Evolutionary conservation across 2,329 filamentous ascomycete genomes (phyloP).

Genomic region (Sclerotinia subarctica): DNA sequence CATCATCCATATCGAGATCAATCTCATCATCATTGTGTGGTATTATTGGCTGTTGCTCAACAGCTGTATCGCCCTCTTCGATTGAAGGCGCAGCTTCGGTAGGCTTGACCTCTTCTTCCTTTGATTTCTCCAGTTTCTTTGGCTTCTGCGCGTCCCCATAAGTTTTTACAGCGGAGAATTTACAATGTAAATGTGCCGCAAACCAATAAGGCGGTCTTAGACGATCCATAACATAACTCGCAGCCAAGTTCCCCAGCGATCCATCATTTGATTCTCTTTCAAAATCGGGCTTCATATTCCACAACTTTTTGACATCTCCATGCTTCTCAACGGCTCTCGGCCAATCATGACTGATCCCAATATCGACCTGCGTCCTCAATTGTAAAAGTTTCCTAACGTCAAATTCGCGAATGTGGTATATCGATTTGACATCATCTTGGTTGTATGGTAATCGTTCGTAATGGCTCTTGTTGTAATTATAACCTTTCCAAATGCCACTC

Average conservation of each 20-base stretch:
- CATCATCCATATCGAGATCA: conserved; percentile 62
- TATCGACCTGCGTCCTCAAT: conserved; percentile 80
- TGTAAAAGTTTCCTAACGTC: conserved; percentile 89
- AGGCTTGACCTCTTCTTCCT: conserved; percentile 17
- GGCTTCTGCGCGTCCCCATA: conserved; percentile 41
- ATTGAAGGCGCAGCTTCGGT: not conserved
- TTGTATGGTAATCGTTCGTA: conserved; percentile 84
- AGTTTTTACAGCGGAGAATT: conserved; percentile 69
- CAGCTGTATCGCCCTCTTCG: not conserved
- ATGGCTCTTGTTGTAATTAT: conserved; percentile 81
- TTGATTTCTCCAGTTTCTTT: conserved; percentile 22
- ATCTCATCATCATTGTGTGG: conserved; percentile 65
- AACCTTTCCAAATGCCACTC: conserved; percentile 93
- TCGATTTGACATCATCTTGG: conserved; percentile 68
- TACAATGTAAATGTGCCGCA: conserved; percentile 87
- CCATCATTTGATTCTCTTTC: conserved; percentile 71
- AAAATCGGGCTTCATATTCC: conserved; percentile 71
- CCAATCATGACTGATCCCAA: conserved; percentile 96
- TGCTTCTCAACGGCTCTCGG: conserved; percentile 76
- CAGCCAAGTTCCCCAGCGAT: conserved; percentile 74
- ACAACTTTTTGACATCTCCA: conserved; percentile 68
- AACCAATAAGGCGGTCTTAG: conserved; percentile 88
- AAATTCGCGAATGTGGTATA: conserved; percentile 87
- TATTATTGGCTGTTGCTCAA: not conserved
- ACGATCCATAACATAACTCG: conserved; percentile 74